Evolutionary conservation across 1,139 yeast genomes (phyloP), one percentile per base, ranked within the genome.

Genomic region (Scheffersomyces stambukii): DNA sequence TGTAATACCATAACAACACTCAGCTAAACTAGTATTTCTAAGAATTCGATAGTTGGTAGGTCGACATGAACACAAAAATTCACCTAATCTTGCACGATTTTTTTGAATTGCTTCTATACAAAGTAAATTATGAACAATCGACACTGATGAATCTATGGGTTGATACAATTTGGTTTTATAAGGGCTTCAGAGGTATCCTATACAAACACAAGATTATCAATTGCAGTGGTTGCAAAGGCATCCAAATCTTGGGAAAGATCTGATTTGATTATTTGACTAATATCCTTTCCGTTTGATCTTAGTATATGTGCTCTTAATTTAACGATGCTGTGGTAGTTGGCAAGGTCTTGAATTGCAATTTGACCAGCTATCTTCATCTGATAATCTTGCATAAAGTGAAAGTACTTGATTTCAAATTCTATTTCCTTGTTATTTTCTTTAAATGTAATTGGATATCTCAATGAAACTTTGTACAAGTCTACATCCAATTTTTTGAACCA

Each of bases 391-490:
- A 19, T 21, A 15, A 36, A 39, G 29, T 35, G 33, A 23, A 26
- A 38, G 28, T 43, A 47, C n/a, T 34, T 21, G 7, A 45, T 32
- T 8, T 23, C 23, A 13, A 48, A 36, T 8, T 25, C 18, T 5
- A 44, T 29, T 9, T 29, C 31, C 9, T 31, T 19, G 6, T 27
- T 14, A 11, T 13, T 23, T 7, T 16, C 17, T 6, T 32, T 16
- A 17, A 45, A 26, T 5, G 36, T 24, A 4, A 54, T 33, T 1
- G 68, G 69, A 33, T 40, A 57, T 28, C 49, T 54, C 18, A 58
- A 38, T 3, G 60, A 49, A 4, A 60, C 38, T 24, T 45, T 48
- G 43, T 48, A 52, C 4, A 63, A 36, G 19, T 54, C 61, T 4
- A 30, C 15, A 37, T 63, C 69, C 4, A 64, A 29, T 12, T 32